Evolutionary conservation across 306 rosid species (phyloP).

Genomic region (Urtica urens): DNA sequence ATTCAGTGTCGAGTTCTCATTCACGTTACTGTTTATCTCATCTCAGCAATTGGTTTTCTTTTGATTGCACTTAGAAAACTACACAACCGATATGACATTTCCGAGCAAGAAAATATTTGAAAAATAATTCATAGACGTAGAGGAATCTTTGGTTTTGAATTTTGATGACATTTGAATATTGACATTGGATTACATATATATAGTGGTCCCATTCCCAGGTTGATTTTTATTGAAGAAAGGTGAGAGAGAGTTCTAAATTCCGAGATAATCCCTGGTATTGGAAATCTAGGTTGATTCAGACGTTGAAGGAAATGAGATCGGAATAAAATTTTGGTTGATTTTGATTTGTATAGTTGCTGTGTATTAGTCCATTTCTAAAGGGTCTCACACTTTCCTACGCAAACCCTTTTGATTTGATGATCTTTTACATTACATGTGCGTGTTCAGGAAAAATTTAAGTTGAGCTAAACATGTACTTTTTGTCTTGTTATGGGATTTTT

Average conservation of each 20-base stretch:
- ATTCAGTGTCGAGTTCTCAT: background rate
- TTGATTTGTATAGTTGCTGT: conserved; percentile 1
- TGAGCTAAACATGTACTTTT: conserved; percentile 4
- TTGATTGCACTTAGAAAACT: background rate
- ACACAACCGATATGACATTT: background rate
- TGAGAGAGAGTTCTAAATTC: conserved; percentile 16
- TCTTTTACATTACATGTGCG: conserved; percentile 2
- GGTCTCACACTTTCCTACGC: conserved; percentile 20
- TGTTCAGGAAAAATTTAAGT: background rate
- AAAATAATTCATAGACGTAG: background rate
- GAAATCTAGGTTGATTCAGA: conserved; percentile 10
- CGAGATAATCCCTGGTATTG: background rate
- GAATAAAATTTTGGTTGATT: background rate
- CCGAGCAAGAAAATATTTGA: background rate
- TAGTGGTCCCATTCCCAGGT: conserved; percentile 28
- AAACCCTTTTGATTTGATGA: conserved; percentile 6
- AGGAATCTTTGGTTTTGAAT: conserved; percentile 17
- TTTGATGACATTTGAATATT: conserved; percentile 12
- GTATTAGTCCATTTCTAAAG: conserved; percentile 4
- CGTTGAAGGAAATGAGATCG: conserved; percentile 6
- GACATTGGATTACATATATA: background rate
- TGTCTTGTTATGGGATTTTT: conserved; percentile 8
- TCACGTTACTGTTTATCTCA: background rate
- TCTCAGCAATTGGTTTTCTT: background rate
- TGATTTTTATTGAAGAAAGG: conserved; percentile 2